phyloP scores from a whole-genome alignment of 2,329 filamentous ascomycete genomes.

The Xylariales sp. region DNA sequence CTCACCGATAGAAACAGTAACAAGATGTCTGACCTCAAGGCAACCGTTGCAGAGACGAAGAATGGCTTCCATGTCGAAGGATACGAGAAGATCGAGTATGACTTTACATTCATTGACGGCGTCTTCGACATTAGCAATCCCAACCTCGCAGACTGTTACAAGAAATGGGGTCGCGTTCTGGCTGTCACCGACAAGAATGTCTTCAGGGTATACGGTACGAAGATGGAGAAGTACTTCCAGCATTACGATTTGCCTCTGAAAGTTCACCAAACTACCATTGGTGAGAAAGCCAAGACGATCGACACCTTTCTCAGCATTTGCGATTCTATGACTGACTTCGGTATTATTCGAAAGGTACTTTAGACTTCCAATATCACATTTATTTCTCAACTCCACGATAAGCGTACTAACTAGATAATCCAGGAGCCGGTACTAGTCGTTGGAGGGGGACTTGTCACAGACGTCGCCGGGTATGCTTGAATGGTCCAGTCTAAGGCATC shows the following conservation, averaged over 20 bases:
- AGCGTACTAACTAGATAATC: background rate
- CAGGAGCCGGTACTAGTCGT: constrained; percentile 64
- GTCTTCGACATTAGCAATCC: constrained; percentile 58
- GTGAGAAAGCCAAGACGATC: constrained; percentile 71
- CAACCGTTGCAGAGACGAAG: constrained; percentile 58
- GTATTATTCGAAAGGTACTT: constrained; percentile 52
- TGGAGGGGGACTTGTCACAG: constrained; percentile 66
- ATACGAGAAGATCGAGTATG: constrained; percentile 72
- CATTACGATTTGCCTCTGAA: constrained; percentile 58
- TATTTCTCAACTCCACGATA: background rate
- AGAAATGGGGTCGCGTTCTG: constrained; percentile 59
- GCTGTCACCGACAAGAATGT: constrained; percentile 70
- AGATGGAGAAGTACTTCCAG: constrained; percentile 64
- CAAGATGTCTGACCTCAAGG: constrained; percentile 66
- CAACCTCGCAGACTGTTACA: constrained; percentile 61
- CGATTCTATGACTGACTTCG: constrained; percentile 70
- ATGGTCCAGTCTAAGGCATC: constrained; percentile 20
- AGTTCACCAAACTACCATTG: constrained; percentile 69
- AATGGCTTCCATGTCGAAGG: constrained; percentile 66
- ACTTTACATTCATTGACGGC: constrained; percentile 68
- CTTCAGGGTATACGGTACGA: constrained; percentile 60
- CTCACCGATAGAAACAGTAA: background rate
- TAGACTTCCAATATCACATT: background rate
- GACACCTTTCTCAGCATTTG: constrained; percentile 65
- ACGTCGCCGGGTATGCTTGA: constrained; percentile 62